Conservation (phyloP, 192 early-diverging fungal genomes). For the Obelidium mucronatum region DNA sequence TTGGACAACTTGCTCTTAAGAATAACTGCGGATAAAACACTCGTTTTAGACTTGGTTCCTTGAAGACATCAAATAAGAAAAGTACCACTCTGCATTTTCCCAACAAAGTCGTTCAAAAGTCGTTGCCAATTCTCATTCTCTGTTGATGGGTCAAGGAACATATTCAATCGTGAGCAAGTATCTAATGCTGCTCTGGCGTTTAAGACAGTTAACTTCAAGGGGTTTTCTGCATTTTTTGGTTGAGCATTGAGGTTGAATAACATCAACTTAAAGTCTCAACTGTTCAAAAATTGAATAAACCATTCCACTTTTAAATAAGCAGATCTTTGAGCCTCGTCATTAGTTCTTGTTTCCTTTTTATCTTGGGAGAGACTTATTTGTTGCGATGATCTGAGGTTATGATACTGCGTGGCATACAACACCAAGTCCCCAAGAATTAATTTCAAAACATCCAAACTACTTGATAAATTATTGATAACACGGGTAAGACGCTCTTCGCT, state of each 20-base stretch:
- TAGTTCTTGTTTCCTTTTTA: neutral
- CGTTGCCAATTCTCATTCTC: constrained; percentile 31
- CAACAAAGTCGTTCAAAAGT: neutral
- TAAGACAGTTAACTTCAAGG: neutral
- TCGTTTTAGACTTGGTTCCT: no score
- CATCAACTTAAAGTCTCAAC: constrained; percentile 3
- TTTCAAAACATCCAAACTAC: neutral
- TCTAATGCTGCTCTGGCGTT: constrained; percentile 1
- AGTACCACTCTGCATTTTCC: constrained; percentile 15
- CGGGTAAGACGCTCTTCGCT: constrained; percentile 23
- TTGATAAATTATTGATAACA: neutral
- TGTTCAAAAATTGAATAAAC: constrained; percentile 17
- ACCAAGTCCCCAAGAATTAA: neutral
- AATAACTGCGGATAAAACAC: constrained; percentile 8
- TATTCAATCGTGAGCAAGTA: neutral
- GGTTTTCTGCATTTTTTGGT: constrained; percentile 2
- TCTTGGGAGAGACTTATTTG: neutral
- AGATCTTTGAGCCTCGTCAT: neutral
- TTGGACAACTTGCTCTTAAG: constrained; percentile 7
- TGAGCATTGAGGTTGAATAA: neutral
- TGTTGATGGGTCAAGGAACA: constrained; percentile 14
- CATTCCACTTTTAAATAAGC: constrained; percentile 32
- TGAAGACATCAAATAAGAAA: neutral
- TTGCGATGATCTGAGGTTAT: neutral
- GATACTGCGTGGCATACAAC: no score